phyloP scores from a whole-genome alignment of 179 eudicot genomes.

The Kewa caespitosa region DNA sequence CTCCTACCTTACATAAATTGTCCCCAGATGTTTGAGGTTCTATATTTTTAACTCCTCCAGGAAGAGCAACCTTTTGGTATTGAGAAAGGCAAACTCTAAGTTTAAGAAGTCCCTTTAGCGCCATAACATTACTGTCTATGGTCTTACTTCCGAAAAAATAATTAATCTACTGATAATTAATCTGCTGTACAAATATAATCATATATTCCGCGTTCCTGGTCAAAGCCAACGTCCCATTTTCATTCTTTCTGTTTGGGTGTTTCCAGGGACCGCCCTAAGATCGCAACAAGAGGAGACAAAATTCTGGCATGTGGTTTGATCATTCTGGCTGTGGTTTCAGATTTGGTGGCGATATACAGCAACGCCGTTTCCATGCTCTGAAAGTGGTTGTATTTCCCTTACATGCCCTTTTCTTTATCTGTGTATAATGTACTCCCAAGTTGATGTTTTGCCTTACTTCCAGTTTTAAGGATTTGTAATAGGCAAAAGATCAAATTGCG shows the following conservation, averaged over 20 bases:
- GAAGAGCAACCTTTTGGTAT: too few species aligned
- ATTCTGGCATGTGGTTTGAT: conserved; percentile 58
- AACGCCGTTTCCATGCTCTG: conserved; percentile 39
- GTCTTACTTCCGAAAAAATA: background rate
- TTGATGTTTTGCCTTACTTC: background rate
- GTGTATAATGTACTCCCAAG: background rate
- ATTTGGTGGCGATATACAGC: conserved; percentile 68
- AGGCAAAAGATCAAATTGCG: background rate
- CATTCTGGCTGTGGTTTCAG: conserved; percentile 55
- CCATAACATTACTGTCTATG: too few species aligned
- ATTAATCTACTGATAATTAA: background rate
- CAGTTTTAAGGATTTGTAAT: background rate
- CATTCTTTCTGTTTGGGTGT: background rate
- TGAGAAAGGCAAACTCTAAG: too few species aligned
- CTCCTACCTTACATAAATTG: too few species aligned
- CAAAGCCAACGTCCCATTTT: too few species aligned
- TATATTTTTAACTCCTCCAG: too few species aligned
- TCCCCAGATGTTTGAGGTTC: too few species aligned
- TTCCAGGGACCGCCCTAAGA: conserved; percentile 53
- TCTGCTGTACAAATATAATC: background rate
- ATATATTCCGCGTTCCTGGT: too few species aligned
- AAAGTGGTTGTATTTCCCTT: conserved; percentile 2
- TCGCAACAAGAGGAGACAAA: conserved; percentile 56
- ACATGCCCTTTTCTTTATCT: background rate
- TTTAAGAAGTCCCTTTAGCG: too few species aligned